Evolutionary conservation across 2,329 filamentous ascomycete species (phyloP).

Genomic region (Diaporthe helianthi): DNA sequence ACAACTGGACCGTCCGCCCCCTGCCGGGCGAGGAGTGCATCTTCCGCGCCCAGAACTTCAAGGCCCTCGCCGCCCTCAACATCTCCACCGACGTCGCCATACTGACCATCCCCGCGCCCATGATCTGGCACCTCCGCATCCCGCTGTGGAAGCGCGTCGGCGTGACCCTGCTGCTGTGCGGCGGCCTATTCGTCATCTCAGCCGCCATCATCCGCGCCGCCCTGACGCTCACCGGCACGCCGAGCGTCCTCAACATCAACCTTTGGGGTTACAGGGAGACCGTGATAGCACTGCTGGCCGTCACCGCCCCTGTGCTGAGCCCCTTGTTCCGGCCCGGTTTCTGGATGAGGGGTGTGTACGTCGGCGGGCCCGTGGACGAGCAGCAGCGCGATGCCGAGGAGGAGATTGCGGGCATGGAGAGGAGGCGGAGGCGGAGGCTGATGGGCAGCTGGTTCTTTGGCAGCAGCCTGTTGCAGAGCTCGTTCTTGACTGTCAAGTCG

Average conservation of each 20-base stretch:
- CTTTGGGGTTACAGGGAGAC: constrained; percentile 36
- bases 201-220: constrained; percentile 38
- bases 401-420: constrained; percentile 4
- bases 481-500: constrained; percentile 4
- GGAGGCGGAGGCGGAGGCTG: not conserved
- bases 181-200: constrained; percentile 40
- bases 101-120: not conserved
- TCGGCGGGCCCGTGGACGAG: not conserved
- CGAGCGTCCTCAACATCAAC: constrained; percentile 40
- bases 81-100: constrained; percentile 20
- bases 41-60: constrained; percentile 26
- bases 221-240: constrained; percentile 35
- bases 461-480: constrained; percentile 6
- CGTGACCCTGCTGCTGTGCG: constrained; percentile 37
- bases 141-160: constrained; percentile 27
- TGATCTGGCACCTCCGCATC: constrained; percentile 8
- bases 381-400: constrained; percentile 1
- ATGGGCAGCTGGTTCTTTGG: constrained; percentile 5
- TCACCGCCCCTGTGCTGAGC: not conserved
- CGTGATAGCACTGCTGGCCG: constrained; percentile 31
- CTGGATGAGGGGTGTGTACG: not conserved
- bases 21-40: constrained; percentile 20
- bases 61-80: constrained; percentile 19
- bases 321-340: not conserved
- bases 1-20: constrained; percentile 6